Conservation (phyloP, 352 stramenopile species). For the Phytopythium kandeliae region DNA sequence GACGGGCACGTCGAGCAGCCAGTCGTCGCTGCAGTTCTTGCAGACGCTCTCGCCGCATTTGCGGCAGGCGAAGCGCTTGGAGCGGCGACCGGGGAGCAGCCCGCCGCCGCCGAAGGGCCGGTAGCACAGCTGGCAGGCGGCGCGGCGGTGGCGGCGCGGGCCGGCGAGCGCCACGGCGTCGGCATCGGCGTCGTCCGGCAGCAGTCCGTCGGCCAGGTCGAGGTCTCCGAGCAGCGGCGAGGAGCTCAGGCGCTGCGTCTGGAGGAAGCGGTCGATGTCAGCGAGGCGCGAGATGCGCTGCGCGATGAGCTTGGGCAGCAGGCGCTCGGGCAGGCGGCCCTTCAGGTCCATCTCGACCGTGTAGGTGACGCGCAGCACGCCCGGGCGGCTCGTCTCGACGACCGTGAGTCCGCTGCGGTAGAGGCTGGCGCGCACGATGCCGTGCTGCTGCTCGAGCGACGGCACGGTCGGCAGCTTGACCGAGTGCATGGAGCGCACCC, state of each 20-base stretch:
- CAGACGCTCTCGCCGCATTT: slow-evolving; percentile 79
- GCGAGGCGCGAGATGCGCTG: slow-evolving; percentile 62
- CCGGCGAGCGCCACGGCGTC: not conserved
- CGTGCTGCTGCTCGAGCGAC: slow-evolving; percentile 38
- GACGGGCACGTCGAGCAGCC: slow-evolving; percentile 73
- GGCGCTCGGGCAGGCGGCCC: slow-evolving; percentile 57
- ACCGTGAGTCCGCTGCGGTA: slow-evolving; percentile 77
- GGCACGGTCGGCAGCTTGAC: slow-evolving; percentile 53
- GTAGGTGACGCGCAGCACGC: slow-evolving; percentile 74
- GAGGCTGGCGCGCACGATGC: slow-evolving; percentile 72
- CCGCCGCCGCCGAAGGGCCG: slow-evolving; percentile 40
- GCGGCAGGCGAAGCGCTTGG: slow-evolving; percentile 56
- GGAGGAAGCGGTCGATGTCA: slow-evolving; percentile 70
- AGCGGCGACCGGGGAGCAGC: slow-evolving; percentile 22
- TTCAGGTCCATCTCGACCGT: slow-evolving; percentile 85
- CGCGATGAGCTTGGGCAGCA: slow-evolving; percentile 57
- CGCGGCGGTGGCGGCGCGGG: slow-evolving; percentile 17
- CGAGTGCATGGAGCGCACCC: slow-evolving; percentile 51
- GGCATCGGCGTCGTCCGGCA: slow-evolving; percentile 17
- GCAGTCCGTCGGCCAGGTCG: slow-evolving; percentile 32
- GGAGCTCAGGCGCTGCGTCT: slow-evolving; percentile 77
- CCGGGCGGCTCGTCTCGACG: slow-evolving; percentile 67
- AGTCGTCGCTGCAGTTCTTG: slow-evolving; percentile 73
- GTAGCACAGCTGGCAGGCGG: slow-evolving; percentile 72
- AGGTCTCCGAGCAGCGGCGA: slow-evolving; percentile 72